These are phyloP conservation scores for Boletus pseudopeckii DNA, from an alignment of 768 basidiomycete species.

Conservation along the genomic window DNA sequence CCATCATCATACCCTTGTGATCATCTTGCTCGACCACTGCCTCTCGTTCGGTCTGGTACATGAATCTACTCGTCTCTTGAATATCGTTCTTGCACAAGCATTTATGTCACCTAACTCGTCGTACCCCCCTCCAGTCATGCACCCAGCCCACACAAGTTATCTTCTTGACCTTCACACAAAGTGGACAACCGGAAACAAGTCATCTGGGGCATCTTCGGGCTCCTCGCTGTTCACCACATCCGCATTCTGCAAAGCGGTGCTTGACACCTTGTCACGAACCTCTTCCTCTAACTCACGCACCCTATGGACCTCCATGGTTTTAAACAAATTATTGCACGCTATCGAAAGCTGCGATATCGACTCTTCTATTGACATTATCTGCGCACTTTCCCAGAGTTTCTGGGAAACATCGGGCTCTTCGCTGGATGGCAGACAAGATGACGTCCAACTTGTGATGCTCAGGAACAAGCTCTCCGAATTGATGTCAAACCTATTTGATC, in stretches of 20 bases:
- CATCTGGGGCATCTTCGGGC: not conserved
- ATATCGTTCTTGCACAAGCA: slow-evolving; percentile 38
- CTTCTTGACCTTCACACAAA: slow-evolving; percentile 42
- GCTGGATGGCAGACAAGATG: not conserved
- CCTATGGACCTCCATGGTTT: slow-evolving; percentile 44
- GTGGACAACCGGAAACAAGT: slow-evolving; percentile 32
- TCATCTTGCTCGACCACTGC: slow-evolving; percentile 48
- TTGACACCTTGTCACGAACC: slow-evolving; percentile 15
- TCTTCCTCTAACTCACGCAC: slow-evolving; percentile 32
- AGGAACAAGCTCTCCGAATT: slow-evolving; percentile 20
- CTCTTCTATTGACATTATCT: slow-evolving; percentile 32
- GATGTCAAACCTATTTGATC: slow-evolving; percentile 23
- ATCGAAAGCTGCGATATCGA: slow-evolving; percentile 31
- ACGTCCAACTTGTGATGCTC: slow-evolving; percentile 3
- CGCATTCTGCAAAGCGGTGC: slow-evolving; percentile 24
- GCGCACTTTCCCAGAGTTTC: slow-evolving; percentile 27
- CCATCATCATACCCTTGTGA: slow-evolving; percentile 47
- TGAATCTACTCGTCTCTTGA: slow-evolving; percentile 45
- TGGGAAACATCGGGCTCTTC: slow-evolving; percentile 1
- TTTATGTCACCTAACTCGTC: slow-evolving; percentile 27
- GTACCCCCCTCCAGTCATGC: slow-evolving; percentile 34
- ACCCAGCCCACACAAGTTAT: slow-evolving; percentile 46
- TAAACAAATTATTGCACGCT: slow-evolving; percentile 35
- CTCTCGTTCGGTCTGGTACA: slow-evolving; percentile 40
- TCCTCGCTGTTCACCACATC: slow-evolving; percentile 25